A percentile compares a stretch with the other conserved stretches of the same genome.
phyloP scores from a whole-genome alignment of 768 basidiomycete species.

The Macrolepiota dolichaula region DNA sequence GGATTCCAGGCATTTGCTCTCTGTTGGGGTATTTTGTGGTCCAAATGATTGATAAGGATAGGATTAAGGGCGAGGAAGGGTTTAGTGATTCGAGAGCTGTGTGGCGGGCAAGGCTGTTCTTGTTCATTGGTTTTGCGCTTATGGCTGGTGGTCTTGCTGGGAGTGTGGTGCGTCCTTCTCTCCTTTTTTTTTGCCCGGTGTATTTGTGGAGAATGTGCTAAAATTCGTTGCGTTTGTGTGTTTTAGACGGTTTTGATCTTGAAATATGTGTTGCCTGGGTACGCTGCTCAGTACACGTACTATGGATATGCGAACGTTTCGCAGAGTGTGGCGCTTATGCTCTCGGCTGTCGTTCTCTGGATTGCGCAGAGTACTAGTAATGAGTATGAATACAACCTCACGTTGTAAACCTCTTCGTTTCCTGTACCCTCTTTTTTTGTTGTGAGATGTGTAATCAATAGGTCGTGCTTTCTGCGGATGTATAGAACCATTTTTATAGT shows the following conservation, averaged over 20 bases:
- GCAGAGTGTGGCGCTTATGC: slow-evolving; percentile 84
- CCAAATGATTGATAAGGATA: slow-evolving; percentile 93
- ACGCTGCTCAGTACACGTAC: slow-evolving; percentile 74
- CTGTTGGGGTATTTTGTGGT: slow-evolving; percentile 90
- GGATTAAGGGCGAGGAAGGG: slow-evolving; percentile 73
- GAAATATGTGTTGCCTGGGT: slow-evolving; percentile 80
- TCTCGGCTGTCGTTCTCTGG: slow-evolving; percentile 88
- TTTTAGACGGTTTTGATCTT: slow-evolving; percentile 82
- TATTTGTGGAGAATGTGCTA: background rate
- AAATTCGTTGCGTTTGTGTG: background rate
- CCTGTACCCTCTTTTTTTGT: background rate
- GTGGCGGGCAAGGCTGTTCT: slow-evolving; percentile 84
- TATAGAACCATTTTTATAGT: too few relatives aligned
- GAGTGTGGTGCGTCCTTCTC: slow-evolving; percentile 69
- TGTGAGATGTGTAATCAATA: slow-evolving; percentile 1
- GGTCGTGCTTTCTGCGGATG: too few relatives aligned
- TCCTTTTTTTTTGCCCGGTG: slow-evolving; percentile 28
- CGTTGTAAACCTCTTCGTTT: slow-evolving; percentile 39
- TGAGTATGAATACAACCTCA: slow-evolving; percentile 94
- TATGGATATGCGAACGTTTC: slow-evolving; percentile 96
- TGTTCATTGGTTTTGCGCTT: slow-evolving; percentile 94
- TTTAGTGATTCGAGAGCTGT: slow-evolving; percentile 83
- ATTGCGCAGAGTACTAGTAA: slow-evolving; percentile 79
- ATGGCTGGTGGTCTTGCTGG: slow-evolving; percentile 99
- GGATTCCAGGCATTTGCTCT: slow-evolving; percentile 95